Evolutionary conservation across 140 eudicot genomes (phyloP).

Genomic region (Bidens hawaiensis): DNA sequence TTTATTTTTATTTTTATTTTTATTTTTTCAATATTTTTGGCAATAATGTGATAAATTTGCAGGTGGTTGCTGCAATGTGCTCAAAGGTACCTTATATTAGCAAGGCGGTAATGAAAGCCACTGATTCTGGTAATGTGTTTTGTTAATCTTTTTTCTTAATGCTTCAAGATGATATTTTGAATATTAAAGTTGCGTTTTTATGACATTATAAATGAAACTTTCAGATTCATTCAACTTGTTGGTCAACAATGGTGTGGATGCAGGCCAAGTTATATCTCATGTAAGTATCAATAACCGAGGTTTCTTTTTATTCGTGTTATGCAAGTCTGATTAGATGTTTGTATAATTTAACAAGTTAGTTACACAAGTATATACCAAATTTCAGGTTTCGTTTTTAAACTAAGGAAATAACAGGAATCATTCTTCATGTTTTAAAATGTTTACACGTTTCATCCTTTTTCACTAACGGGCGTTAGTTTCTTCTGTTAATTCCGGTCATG

Average conservation of each 20-base stretch:
- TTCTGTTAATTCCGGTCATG: too few species aligned
- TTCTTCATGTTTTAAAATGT: too few species aligned
- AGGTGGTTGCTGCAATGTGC: conserved; percentile 95
- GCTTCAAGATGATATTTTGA: not conserved
- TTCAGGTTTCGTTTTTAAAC: too few species aligned
- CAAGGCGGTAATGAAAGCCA: conserved; percentile 94
- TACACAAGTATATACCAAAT: too few species aligned
- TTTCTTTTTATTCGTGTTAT: not conserved
- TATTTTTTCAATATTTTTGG: conserved; percentile 1
- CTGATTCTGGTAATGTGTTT: conserved; percentile 64
- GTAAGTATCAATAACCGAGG: conserved; percentile 41
- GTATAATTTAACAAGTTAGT: too few species aligned
- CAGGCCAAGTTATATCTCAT: conserved; percentile 95
- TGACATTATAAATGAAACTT: conserved; percentile 7
- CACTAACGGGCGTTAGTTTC: too few species aligned
- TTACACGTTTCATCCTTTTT: too few species aligned
- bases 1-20: too few species aligned
- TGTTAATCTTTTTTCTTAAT: not conserved
- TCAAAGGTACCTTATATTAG: conserved; percentile 91
- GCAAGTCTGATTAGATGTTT: not conserved
- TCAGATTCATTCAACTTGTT: conserved; percentile 94
- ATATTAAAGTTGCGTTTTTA: not conserved
- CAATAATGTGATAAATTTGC: conserved; percentile 16
- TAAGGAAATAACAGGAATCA: too few species aligned
- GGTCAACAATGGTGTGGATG: conserved; percentile 89